Evolutionary conservation across 352 stramenopile genomes (phyloP).

Genomic region (Phytophthora aleatoria): DNA sequence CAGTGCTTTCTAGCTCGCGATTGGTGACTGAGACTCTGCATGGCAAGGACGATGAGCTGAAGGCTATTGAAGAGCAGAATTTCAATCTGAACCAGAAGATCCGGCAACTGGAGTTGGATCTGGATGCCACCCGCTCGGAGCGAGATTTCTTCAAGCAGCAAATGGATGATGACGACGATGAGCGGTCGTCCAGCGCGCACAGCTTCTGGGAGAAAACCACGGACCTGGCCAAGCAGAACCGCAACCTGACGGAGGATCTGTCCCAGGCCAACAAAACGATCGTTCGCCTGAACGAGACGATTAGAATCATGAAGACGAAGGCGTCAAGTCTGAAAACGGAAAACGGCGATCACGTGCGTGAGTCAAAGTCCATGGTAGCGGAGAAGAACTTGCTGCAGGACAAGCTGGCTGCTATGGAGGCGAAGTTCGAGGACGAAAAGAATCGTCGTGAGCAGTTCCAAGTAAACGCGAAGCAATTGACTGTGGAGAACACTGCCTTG

Average conservation of each 20-base stretch:
- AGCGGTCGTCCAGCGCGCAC: slow-evolving; percentile 65
- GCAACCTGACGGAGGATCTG: slow-evolving; percentile 72
- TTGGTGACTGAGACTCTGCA: slow-evolving; percentile 78
- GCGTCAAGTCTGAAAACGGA: slow-evolving; percentile 54
- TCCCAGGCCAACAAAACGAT: slow-evolving; percentile 65
- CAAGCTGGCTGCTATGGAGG: slow-evolving; percentile 61
- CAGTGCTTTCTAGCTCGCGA: slow-evolving; percentile 65
- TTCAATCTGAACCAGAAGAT: slow-evolving; percentile 59
- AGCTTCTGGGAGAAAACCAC: slow-evolving; percentile 90
- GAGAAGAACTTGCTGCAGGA: slow-evolving; percentile 82
- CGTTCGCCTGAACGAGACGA: slow-evolving; percentile 68
- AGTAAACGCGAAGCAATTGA: slow-evolving; percentile 86
- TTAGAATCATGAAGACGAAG: slow-evolving; percentile 64
- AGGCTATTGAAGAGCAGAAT: slow-evolving; percentile 73
- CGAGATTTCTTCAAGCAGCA: slow-evolving; percentile 76
- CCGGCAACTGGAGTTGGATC: slow-evolving; percentile 76
- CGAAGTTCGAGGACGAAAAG: slow-evolving; percentile 84
- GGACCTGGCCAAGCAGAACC: slow-evolving; percentile 82
- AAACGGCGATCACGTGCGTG: slow-evolving; percentile 57
- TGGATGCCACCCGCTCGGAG: slow-evolving; percentile 65
- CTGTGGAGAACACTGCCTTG: slow-evolving; percentile 83
- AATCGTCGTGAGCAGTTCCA: slow-evolving; percentile 83
- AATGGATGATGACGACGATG: slow-evolving; percentile 76
- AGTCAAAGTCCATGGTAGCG: slow-evolving; percentile 68
- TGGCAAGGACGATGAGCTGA: slow-evolving; percentile 77